Evolutionary conservation across 768 basidiomycete genomes (phyloP).

Genomic region (Tricholoma sp.): DNA sequence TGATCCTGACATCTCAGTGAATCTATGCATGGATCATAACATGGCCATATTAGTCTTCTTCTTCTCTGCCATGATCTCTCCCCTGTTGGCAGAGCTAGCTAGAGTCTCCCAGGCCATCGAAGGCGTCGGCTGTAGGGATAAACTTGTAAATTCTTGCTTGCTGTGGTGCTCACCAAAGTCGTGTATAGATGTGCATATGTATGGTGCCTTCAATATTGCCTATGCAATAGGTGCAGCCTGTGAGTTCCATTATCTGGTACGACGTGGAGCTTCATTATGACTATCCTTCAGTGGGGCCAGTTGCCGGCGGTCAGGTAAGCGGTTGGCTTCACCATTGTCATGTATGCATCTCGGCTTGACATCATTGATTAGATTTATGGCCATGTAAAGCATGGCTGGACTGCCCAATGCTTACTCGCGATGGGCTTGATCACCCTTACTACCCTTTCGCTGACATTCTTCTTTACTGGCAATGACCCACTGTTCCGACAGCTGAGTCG

Average conservation of each 20-base stretch:
- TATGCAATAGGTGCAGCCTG: slow-evolving; percentile 62
- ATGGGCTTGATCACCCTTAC: slow-evolving; percentile 36
- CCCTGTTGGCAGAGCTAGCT: slow-evolving; percentile 64
- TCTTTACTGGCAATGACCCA: slow-evolving; percentile 47
- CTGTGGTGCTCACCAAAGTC: neutral
- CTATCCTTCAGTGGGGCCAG: slow-evolving; percentile 51
- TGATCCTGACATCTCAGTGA: slow-evolving; percentile 23
- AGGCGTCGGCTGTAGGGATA: slow-evolving; percentile 63
- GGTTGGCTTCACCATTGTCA: neutral
- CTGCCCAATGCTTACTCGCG: slow-evolving; percentile 46
- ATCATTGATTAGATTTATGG: slow-evolving; percentile 48
- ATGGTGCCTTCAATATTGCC: slow-evolving; percentile 69
- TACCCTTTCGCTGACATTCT: slow-evolving; percentile 31
- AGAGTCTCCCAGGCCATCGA: slow-evolving; percentile 48
- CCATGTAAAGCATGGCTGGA: slow-evolving; percentile 27
- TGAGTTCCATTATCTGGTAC: slow-evolving; percentile 24
- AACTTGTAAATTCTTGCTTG: neutral
- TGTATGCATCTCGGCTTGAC: neutral
- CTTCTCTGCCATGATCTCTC: slow-evolving; percentile 52
- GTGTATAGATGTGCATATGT: slow-evolving; percentile 62
- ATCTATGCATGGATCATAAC: neutral
- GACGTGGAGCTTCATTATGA: slow-evolving; percentile 2
- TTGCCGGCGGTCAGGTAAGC: slow-evolving; percentile 62
- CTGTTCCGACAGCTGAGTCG: slow-evolving; percentile 15
- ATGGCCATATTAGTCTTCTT: slow-evolving; percentile 47